Conservation (phyloP, 768 basidiomycete species). For the Pisolithus orientalis region DNA sequence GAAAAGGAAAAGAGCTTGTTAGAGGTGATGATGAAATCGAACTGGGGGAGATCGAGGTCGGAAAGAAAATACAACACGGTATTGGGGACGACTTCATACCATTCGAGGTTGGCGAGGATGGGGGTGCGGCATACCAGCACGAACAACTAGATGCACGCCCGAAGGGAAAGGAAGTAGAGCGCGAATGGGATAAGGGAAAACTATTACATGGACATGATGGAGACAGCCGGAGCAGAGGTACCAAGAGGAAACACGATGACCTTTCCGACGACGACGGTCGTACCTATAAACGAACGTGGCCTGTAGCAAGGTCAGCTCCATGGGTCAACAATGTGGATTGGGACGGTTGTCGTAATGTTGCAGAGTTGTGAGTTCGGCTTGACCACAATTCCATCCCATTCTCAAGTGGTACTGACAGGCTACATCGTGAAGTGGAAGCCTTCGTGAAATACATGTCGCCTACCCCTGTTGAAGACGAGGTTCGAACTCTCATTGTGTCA, state of each 20-base stretch:
- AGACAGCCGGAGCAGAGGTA: slow-evolving; percentile 17
- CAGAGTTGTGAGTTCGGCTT: slow-evolving; percentile 65
- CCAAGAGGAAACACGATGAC: slow-evolving; percentile 41
- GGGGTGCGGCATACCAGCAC: slow-evolving; percentile 5
- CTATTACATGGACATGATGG: slow-evolving; percentile 11
- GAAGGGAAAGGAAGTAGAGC: slow-evolving; percentile 19
- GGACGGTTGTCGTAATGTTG: slow-evolving; percentile 68
- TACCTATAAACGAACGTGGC: slow-evolving; percentile 38
- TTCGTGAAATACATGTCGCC: slow-evolving; percentile 88
- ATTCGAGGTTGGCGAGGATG: slow-evolving; percentile 13
- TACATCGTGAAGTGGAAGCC: slow-evolving; percentile 81
- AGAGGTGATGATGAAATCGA: slow-evolving; percentile 2
- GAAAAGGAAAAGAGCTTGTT: slow-evolving; percentile 6
- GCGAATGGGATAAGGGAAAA: slow-evolving; percentile 39
- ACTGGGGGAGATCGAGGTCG: slow-evolving; percentile 7
- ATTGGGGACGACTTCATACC: slow-evolving; percentile 30
- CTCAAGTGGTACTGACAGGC: slow-evolving; percentile 37
- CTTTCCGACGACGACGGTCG: slow-evolving; percentile 40
- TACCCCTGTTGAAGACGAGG: slow-evolving; percentile 76
- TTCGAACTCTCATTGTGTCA: slow-evolving; percentile 66
- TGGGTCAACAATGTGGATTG: slow-evolving; percentile 72
- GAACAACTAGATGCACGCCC: slow-evolving; percentile 13
- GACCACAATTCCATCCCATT: slow-evolving; percentile 1
- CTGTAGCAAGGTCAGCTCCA: slow-evolving; percentile 48
- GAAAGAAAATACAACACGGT: slow-evolving; percentile 9